Evolutionary conservation across 1,284 basidiomycete genomes (phyloP).

Genomic region (Mrakiaceae sp.): DNA sequence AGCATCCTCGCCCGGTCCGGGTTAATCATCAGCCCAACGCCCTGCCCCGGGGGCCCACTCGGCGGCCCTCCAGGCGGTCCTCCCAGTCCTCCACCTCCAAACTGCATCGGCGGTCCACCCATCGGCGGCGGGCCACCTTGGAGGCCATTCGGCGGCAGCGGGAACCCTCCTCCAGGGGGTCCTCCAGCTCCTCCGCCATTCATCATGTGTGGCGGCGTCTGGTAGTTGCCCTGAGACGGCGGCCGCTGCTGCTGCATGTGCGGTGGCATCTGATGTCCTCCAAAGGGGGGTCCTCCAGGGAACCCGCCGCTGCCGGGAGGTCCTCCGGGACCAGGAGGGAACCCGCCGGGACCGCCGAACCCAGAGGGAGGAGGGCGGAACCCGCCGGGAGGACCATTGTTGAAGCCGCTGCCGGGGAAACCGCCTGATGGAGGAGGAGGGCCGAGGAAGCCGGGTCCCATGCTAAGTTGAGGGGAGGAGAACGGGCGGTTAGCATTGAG

Average conservation of each 20-base stretch:
- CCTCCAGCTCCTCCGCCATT: constrained; percentile 21
- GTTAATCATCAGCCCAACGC: constrained; percentile 48
- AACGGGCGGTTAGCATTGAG: constrained; percentile 11
- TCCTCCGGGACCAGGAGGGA: constrained; percentile 36
- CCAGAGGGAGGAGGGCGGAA: constrained; percentile 10
- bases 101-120: constrained; percentile 21
- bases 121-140: constrained; percentile 17
- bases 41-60: constrained; percentile 4
- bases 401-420: constrained; percentile 35
- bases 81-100: constrained; percentile 26
- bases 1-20: constrained; percentile 80
- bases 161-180: constrained; percentile 33
- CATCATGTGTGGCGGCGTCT: constrained; percentile 32
- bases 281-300: neutral
- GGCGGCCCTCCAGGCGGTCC: constrained; percentile 24
- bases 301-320: neutral
- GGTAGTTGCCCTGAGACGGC: constrained; percentile 39
- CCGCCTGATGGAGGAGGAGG: constrained; percentile 45
- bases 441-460: constrained; percentile 24
- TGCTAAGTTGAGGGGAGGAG: constrained; percentile 17
- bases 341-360: constrained; percentile 36
- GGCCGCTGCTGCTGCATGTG: constrained; percentile 55
- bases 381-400: constrained; percentile 13
- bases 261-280: constrained; percentile 18
- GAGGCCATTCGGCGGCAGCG: constrained; percentile 34